These are phyloP conservation scores for Solanum infundibuliforme DNA, from an alignment of 257 asterid species.

Conservation along the genomic window DNA sequence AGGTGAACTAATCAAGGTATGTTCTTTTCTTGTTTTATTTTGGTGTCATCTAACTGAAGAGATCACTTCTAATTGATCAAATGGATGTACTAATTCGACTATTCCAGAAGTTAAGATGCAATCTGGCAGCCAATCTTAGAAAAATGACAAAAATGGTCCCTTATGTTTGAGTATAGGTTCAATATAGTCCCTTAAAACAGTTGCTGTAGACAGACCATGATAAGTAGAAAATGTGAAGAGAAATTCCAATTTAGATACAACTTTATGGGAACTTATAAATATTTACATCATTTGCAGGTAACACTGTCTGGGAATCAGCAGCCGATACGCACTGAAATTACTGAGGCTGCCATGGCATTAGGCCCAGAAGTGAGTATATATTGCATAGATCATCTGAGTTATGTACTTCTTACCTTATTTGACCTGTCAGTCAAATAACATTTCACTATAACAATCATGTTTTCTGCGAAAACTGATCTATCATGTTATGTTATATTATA, in stretches of 20 bases:
- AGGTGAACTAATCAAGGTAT: constrained; percentile 85
- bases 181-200: not conserved
- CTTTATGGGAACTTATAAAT: not conserved
- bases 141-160: not conserved
- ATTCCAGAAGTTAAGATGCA: not conserved
- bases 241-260: not conserved
- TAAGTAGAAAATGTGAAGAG: not conserved
- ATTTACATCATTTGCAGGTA: constrained; percentile 38
- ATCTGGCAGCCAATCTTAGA: not conserved
- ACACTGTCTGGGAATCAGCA: constrained; percentile 93
- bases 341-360: constrained; percentile 94
- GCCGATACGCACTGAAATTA: constrained; percentile 86
- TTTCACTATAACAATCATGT: not conserved
- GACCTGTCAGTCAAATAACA: not conserved
- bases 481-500: not conserved
- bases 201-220: not conserved
- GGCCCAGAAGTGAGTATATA: constrained; percentile 66
- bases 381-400: not conserved
- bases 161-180: not conserved
- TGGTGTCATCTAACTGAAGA: not conserved
- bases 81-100: not conserved
- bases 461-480: not conserved
- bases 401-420: not conserved
- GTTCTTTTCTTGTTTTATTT: not conserved
- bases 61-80: not conserved